These are phyloP conservation scores for Camellia granthamiana DNA, from an alignment of 148 eudicot species.

Conservation along the genomic window DNA sequence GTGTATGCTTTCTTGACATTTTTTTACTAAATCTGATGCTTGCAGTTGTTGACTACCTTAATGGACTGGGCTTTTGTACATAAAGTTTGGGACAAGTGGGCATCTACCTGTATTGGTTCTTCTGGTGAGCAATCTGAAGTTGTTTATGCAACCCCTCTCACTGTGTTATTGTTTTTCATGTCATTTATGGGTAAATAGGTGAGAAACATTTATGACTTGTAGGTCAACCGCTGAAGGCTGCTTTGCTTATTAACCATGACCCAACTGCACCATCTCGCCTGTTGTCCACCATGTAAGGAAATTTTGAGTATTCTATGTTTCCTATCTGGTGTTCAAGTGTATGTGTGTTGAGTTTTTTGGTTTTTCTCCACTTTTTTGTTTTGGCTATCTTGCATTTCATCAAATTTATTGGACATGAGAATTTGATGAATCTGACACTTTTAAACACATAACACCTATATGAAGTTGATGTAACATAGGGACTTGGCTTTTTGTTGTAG, in stretches of 20 bases:
- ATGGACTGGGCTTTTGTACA: slow-evolving; percentile 83
- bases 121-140: slow-evolving; percentile 51
- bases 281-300: slow-evolving; percentile 77
- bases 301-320: background rate
- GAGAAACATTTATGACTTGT: slow-evolving; percentile 13
- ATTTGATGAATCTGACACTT: no score
- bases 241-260: slow-evolving; percentile 79
- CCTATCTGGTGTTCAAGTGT: background rate
- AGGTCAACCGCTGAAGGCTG: slow-evolving; percentile 75
- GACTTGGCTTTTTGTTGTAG: no score
- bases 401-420: no score
- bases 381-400: background rate
- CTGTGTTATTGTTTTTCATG: background rate
- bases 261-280: slow-evolving; percentile 95
- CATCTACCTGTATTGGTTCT: slow-evolving; percentile 53
- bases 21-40: background rate
- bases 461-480: no score
- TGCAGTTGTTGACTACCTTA: slow-evolving; percentile 24
- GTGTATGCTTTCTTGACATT: background rate
- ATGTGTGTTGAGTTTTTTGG: background rate
- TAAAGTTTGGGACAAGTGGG: slow-evolving; percentile 90
- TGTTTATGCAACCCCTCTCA: background rate
- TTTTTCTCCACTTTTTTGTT: background rate
- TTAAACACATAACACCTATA: no score
- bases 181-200: background rate